Conservation (phyloP, 2,329 filamentous ascomycete species). For the Xylariomycetidae sp. region DNA sequence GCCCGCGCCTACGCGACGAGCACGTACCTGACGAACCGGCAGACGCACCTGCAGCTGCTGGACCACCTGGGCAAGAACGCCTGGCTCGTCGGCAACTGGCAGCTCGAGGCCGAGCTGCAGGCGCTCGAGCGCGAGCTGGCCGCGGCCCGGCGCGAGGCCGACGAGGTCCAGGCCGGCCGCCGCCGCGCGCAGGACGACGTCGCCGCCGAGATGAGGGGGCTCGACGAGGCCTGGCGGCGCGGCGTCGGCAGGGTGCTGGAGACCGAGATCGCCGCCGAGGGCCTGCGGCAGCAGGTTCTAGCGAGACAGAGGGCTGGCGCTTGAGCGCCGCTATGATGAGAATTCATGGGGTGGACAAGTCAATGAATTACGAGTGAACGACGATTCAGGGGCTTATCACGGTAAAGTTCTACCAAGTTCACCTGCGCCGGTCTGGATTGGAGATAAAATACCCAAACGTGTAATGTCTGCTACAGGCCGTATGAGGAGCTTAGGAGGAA, state of each 20-base stretch:
- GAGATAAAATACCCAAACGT: no score
- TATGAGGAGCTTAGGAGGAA: no score
- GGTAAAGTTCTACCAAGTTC: no score
- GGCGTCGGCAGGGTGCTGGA: slow-evolving; percentile 78
- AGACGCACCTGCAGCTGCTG: slow-evolving; percentile 62
- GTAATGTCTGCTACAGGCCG: no score
- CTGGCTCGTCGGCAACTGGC: slow-evolving; percentile 82
- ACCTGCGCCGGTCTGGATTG: no score
- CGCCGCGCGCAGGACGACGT: slow-evolving; percentile 66
- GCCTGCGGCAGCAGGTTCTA: slow-evolving; percentile 61
- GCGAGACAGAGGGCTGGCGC: slow-evolving; percentile 58
- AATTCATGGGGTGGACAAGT: no score
- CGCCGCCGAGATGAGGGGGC: slow-evolving; percentile 64
- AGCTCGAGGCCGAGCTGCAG: slow-evolving; percentile 68
- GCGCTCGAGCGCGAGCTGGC: slow-evolving; percentile 71
- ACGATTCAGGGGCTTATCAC: no score
- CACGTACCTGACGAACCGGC: slow-evolving; percentile 48
- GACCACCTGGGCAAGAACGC: slow-evolving; percentile 82
- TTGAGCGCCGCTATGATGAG: no score
- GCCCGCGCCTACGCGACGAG: slow-evolving; percentile 46
- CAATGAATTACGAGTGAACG: no score
- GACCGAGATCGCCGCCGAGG: slow-evolving; percentile 79
- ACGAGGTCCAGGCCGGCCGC: slow-evolving; percentile 67
- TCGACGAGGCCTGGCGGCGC: slow-evolving; percentile 75
- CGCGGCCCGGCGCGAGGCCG: slow-evolving; percentile 61